phyloP scores from a whole-genome alignment of 441 rosid genomes.

The Hura crepitans region DNA sequence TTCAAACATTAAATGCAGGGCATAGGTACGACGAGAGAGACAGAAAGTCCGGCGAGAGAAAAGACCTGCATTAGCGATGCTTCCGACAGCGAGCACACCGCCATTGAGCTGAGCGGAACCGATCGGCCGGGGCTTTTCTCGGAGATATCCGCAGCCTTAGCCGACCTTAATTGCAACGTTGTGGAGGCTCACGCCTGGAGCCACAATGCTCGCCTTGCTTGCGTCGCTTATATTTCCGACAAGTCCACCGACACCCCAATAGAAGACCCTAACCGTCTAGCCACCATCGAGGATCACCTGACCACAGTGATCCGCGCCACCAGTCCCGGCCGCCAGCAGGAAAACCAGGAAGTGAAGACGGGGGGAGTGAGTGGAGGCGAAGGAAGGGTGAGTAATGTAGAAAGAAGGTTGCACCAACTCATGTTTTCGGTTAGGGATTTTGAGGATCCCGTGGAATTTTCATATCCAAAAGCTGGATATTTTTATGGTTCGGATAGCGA shows the following conservation, averaged over 20 bases:
- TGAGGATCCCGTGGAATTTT: constrained; percentile 26
- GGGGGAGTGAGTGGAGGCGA: constrained; percentile 38
- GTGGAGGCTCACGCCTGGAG: constrained; percentile 80
- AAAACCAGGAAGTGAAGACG: constrained; percentile 35
- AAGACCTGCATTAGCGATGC: constrained; percentile 25
- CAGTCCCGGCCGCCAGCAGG: constrained; percentile 23
- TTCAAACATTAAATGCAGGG: constrained; percentile 32
- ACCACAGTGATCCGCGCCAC: constrained; percentile 51
- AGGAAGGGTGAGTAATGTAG: constrained; percentile 42
- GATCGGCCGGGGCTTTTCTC: constrained; percentile 76
- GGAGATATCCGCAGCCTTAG: constrained; percentile 63
- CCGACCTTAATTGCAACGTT: constrained; percentile 57
- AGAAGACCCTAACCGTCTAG: constrained; percentile 53
- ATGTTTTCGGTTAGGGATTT: constrained; percentile 70
- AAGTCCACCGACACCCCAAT: constrained; percentile 45
- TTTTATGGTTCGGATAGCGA: constrained; percentile 9
- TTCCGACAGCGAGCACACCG: constrained; percentile 42
- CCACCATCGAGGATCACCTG: constrained; percentile 52
- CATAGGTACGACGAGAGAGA: constrained; percentile 51
- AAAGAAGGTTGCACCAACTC: constrained; percentile 65
- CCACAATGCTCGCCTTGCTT: constrained; percentile 66
- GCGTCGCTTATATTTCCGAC: constrained; percentile 56
- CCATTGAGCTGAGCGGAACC: constrained; percentile 60
- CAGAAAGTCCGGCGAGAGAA: constrained; percentile 23
- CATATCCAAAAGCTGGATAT: neutral